Base-by-base conservation (phyloP, 805 yeast species). In the Metschnikowia henanensis region DNA sequence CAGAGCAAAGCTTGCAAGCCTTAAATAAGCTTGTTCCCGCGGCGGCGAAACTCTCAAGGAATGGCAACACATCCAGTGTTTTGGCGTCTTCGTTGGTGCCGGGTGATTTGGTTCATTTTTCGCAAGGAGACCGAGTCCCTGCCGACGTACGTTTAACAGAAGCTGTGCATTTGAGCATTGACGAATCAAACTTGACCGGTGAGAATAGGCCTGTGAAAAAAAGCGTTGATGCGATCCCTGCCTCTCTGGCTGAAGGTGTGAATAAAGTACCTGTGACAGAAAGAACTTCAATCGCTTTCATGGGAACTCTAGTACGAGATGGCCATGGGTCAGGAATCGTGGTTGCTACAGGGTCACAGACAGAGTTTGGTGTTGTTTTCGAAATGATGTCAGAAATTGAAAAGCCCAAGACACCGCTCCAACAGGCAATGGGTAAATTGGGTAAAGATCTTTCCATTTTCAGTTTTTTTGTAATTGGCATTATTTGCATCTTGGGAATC, bases 371-470 rank as follows among this genome's bases (percentile, higher is more conserved):
- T 39, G 75, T 84, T 35, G 97, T 94, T 13, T 94, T 90, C 60
- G 91, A 86, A 54, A 90, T 94, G 96, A 89, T 94, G 95, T 78
- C 84, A 29, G 84, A 81, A 39, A 94, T 94, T 53, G 97, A 90
- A 64, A 94, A 94, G 66, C 99, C 99, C 40, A 94, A 94, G 67
- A 94, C 99, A 15, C 99, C 99, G 2, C 73, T 94, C 53, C 99
- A 94, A 68, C 77, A 81, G 47, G 84, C 96, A 8, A 94, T 94
- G 99, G 98, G 91, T 62, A 84, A 87, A 60, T 75, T 94, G 47
- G 99, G 99, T 35, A 87, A 88, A 60, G 96, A 94, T 57, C 73
- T 94, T 35, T 88, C 97, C 0, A 62, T 84, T 23, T 81, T 87
- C 58, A 84, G 95, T 66, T 94, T 94, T 68, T 80, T 75, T 20